Evolutionary conservation across 1,284 basidiomycete species (phyloP).

Genomic region (Leccinum pseudoinsigne): DNA sequence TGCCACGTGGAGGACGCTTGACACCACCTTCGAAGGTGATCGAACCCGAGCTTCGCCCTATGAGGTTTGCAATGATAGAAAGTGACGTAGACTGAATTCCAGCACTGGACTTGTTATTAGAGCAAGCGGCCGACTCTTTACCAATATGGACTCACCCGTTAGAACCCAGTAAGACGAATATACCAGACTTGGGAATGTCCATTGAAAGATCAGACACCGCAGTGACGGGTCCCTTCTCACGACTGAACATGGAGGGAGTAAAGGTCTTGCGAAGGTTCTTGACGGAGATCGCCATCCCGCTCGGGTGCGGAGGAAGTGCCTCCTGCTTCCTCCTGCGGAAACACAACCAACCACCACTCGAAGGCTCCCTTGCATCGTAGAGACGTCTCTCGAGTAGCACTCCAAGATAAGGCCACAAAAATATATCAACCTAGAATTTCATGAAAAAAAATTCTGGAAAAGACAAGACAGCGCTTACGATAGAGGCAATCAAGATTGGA

Average conservation of each 20-base stretch:
- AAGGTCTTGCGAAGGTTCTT: constrained; percentile 60
- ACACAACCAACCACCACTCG: constrained; percentile 30
- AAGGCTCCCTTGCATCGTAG: constrained; percentile 58
- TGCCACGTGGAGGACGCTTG: constrained; percentile 54
- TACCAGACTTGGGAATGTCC: constrained; percentile 66
- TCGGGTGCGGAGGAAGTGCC: constrained; percentile 33
- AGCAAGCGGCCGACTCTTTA: background rate
- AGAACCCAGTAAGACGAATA: constrained; percentile 74
- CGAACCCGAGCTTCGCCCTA: constrained; percentile 56
- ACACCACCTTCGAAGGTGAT: constrained; percentile 63
- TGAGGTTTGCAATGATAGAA: constrained; percentile 64
- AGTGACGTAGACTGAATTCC: constrained; percentile 74
- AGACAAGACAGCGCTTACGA: constrained; percentile 44
- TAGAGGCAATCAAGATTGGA: constrained; percentile 59
- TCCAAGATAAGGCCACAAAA: constrained; percentile 71
- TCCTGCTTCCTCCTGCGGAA: constrained; percentile 21
- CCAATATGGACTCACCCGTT: constrained; percentile 52
- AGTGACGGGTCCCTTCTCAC: constrained; percentile 44
- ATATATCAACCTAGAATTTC: constrained; percentile 54
- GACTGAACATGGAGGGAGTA: constrained; percentile 41
- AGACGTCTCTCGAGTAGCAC: constrained; percentile 56
- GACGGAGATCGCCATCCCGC: constrained; percentile 57
- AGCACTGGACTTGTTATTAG: constrained; percentile 45
- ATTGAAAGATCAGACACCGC: constrained; percentile 66
- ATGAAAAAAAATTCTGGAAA: background rate